Evolutionary conservation across 345 rosid genomes (phyloP).

Genomic region (Boechera stricta): DNA sequence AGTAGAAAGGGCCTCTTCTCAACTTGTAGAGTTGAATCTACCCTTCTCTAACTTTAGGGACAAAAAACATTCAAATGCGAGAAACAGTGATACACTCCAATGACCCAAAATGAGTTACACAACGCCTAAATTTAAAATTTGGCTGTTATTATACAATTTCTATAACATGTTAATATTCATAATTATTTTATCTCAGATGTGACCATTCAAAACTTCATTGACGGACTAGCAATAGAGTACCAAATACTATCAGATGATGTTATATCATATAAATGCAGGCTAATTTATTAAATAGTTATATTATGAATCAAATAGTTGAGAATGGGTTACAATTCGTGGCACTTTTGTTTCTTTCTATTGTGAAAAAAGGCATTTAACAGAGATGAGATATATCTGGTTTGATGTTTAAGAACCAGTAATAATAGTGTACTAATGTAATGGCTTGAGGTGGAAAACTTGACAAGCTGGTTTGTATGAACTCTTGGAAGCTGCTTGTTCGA

Average conservation of each 20-base stretch:
- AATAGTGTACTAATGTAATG: conserved; percentile 43
- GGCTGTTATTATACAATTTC: too few species aligned
- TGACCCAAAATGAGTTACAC: not conserved
- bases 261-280: not conserved
- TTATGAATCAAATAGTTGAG: conserved; percentile 32
- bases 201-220: not conserved
- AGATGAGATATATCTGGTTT: conserved; percentile 28
- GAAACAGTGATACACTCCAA: not conserved
- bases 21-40: conserved; percentile 9
- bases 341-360: conserved; percentile 37
- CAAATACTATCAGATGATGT: not conserved
- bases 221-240: conserved; percentile 1
- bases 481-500: conserved; percentile 69
- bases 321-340: conserved; percentile 28
- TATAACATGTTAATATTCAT: not conserved
- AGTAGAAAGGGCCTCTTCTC: not conserved
- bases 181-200: not conserved
- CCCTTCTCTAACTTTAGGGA: not conserved
- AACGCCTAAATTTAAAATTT: too few species aligned
- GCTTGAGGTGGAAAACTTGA: conserved; percentile 85
- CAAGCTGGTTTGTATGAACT: conserved; percentile 70
- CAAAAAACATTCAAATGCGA: not conserved
- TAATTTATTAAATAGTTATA: conserved; percentile 33
- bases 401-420: conserved; percentile 14
- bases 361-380: conserved; percentile 23